Conservation (phyloP, 345 rosid species). For the Abelmoschus esculentus region DNA sequence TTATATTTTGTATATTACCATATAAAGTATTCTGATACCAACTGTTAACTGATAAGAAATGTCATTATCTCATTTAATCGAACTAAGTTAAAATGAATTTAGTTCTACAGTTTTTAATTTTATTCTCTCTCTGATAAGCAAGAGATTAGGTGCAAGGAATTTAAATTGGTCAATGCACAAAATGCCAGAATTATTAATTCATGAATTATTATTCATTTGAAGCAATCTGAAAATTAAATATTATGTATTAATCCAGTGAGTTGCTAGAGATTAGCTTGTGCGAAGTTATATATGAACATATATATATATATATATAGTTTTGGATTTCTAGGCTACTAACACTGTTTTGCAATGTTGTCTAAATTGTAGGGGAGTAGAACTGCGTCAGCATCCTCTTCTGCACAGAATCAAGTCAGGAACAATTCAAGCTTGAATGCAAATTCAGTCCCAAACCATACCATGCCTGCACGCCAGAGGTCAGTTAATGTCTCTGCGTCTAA, state of each 20-base stretch:
- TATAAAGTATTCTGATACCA: not conserved
- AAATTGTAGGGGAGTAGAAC: slow-evolving; percentile 32
- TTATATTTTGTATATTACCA: not conserved
- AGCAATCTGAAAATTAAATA: not conserved
- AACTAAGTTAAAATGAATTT: not conserved
- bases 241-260: not conserved
- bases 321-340: not conserved
- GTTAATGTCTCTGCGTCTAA: slow-evolving; percentile 32
- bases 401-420: slow-evolving; percentile 34
- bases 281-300: not conserved
- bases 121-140: not conserved
- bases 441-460: slow-evolving; percentile 29
- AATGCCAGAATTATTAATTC: not conserved
- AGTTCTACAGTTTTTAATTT: not conserved
- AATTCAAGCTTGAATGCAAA: slow-evolving; percentile 27
- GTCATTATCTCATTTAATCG: too few species aligned
- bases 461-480: slow-evolving; percentile 29
- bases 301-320: not conserved
- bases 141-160: not conserved
- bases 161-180: not conserved
- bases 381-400: slow-evolving; percentile 6
- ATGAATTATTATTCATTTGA: not conserved
- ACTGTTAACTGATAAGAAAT: not conserved
- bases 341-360: not conserved
- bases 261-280: not conserved